Evolutionary conservation across 2,329 filamentous ascomycete species (phyloP).

Genomic region (Daldinia eschscholtzii): DNA sequence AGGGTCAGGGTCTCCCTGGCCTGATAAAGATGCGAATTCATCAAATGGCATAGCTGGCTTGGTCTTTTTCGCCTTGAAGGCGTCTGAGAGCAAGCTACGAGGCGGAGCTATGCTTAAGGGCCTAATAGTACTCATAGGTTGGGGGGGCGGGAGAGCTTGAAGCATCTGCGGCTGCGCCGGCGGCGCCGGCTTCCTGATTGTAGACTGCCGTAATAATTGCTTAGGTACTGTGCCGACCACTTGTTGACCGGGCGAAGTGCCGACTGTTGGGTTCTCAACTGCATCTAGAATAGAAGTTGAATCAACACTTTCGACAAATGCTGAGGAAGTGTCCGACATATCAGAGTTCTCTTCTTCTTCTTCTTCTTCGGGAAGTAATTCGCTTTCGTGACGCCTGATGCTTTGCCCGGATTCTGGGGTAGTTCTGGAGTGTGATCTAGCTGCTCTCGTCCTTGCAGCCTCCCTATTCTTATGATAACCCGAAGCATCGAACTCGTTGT

Average conservation of each 20-base stretch:
- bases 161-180: slow-evolving; percentile 69
- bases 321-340: slow-evolving; percentile 72
- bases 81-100: slow-evolving; percentile 77
- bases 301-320: slow-evolving; percentile 76
- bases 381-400: slow-evolving; percentile 61
- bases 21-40: slow-evolving; percentile 80
- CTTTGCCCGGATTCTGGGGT: slow-evolving; percentile 63
- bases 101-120: slow-evolving; percentile 77
- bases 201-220: slow-evolving; percentile 71
- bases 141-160: slow-evolving; percentile 76
- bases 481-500: slow-evolving; percentile 80
- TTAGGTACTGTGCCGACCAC: slow-evolving; percentile 74
- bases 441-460: slow-evolving; percentile 67
- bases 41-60: slow-evolving; percentile 80
- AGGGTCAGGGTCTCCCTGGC: slow-evolving; percentile 82
- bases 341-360: slow-evolving; percentile 73
- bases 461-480: slow-evolving; percentile 74
- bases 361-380: slow-evolving; percentile 68
- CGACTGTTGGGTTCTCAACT: slow-evolving; percentile 69
- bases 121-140: slow-evolving; percentile 73
- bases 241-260: slow-evolving; percentile 66
- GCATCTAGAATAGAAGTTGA: slow-evolving; percentile 78
- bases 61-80: slow-evolving; percentile 78
- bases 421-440: slow-evolving; percentile 65
- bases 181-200: slow-evolving; percentile 71